phyloP scores from a whole-genome alignment of 768 basidiomycete species.

The Psilocybe cyanescens region DNA sequence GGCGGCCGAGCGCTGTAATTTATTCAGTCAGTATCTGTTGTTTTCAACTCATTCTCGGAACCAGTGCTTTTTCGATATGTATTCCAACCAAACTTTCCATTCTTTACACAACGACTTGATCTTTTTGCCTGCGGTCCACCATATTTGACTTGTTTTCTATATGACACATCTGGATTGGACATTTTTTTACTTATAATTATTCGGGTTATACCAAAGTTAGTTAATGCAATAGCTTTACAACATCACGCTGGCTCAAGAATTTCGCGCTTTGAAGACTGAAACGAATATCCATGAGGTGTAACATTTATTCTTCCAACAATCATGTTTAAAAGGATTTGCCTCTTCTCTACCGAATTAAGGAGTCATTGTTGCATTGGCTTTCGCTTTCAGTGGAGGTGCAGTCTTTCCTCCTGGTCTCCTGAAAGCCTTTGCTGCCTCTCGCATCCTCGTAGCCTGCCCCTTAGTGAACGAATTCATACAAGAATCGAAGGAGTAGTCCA shows the following conservation, averaged over 20 bases:
- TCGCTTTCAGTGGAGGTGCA: slow-evolving; percentile 1
- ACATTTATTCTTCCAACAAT: too few species aligned
- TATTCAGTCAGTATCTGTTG: slow-evolving; percentile 21
- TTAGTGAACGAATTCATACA: slow-evolving; percentile 43
- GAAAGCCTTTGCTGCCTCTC: slow-evolving; percentile 13
- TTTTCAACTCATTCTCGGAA: slow-evolving; percentile 15
- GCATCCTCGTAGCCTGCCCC: slow-evolving; percentile 37
- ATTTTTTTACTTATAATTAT: slow-evolving; percentile 26
- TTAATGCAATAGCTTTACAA: neutral
- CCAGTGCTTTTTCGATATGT: slow-evolving; percentile 23
- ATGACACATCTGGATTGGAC: slow-evolving; percentile 34
- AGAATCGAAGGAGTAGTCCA: slow-evolving; percentile 43
- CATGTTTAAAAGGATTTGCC: too few species aligned
- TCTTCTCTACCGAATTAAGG: neutral
- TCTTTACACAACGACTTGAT: slow-evolving; percentile 7
- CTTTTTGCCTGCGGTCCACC: slow-evolving; percentile 6
- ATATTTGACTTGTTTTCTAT: slow-evolving; percentile 25
- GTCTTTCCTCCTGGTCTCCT: slow-evolving; percentile 4
- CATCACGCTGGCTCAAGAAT: neutral
- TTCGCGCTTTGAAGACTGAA: neutral
- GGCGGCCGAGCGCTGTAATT: slow-evolving; percentile 45
- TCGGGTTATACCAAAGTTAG: slow-evolving; percentile 23
- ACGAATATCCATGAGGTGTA: too few species aligned
- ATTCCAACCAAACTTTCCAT: slow-evolving; percentile 7
- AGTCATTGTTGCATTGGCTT: neutral